Percentiles rank a stretch among this genome's conserved stretches.
phyloP scores from a whole-genome alignment of 192 early-diverging fungal species.

The Geosiphon pyriformis region DNA sequence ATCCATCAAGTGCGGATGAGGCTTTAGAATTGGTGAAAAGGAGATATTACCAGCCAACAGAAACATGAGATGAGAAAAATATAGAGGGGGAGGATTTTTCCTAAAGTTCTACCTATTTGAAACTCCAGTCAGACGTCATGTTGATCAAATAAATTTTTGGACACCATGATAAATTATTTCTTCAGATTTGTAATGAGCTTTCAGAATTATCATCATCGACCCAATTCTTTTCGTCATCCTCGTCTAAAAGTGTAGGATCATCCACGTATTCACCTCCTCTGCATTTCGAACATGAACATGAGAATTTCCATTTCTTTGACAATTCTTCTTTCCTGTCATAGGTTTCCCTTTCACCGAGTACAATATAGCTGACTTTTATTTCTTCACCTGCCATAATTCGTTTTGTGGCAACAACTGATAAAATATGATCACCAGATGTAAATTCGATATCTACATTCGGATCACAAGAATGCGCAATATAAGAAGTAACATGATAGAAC shows the following conservation, averaged over 20 bases:
- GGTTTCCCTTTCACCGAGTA: constrained; percentile 33
- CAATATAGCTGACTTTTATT: constrained; percentile 57
- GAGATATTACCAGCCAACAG: too few species aligned
- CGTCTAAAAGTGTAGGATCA: neutral
- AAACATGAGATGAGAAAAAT: too few species aligned
- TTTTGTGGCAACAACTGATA: constrained; percentile 54
- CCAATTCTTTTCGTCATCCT: constrained; percentile 6
- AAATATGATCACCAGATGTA: constrained; percentile 41
- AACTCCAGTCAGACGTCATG: too few species aligned
- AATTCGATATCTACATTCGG: constrained; percentile 50
- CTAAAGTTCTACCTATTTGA: too few species aligned
- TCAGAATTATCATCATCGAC: constrained; percentile 3
- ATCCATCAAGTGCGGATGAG: too few species aligned
- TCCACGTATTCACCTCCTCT: neutral
- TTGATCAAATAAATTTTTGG: too few species aligned
- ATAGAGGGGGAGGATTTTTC: too few species aligned
- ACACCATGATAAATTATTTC: too few species aligned
- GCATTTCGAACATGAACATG: constrained; percentile 45
- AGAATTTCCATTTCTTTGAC: constrained; percentile 53
- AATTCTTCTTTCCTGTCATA: constrained; percentile 54
- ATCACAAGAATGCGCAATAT: constrained; percentile 69
- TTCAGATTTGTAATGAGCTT: too few species aligned
- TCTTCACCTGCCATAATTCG: constrained; percentile 65
- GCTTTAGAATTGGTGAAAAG: too few species aligned
- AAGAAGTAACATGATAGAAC: constrained; percentile 69